Percentiles rank a stretch among this genome's conserved stretches.
Evolutionary conservation across 1,284 basidiomycete species (phyloP).

Genomic region (Megacollybia platyphylla): DNA sequence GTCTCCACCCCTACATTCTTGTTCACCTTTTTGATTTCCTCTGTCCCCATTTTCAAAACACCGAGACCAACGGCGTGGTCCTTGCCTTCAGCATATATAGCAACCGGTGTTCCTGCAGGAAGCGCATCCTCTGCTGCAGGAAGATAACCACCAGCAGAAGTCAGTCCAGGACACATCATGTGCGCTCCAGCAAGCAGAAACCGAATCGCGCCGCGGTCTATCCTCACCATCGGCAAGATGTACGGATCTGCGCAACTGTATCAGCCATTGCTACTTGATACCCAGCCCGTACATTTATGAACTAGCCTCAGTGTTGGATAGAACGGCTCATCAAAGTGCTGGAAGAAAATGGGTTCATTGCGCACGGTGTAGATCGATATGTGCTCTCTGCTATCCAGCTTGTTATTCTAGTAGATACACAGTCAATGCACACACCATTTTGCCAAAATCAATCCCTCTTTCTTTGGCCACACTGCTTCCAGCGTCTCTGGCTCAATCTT

Average conservation of each 20-base stretch:
- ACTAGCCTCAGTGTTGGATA: constrained; percentile 81
- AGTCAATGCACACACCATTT: constrained; percentile 69
- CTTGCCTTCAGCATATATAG: constrained; percentile 93
- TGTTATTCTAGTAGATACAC: neutral
- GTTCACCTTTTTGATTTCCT: constrained; percentile 83
- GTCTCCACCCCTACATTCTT: constrained; percentile 91
- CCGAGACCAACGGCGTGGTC: constrained; percentile 87
- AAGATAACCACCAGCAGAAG: constrained; percentile 82
- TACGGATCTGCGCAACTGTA: constrained; percentile 56
- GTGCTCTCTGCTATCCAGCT: constrained; percentile 77
- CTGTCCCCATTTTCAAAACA: constrained; percentile 70
- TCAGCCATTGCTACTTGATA: constrained; percentile 3
- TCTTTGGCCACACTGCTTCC: constrained; percentile 97
- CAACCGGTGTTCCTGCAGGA: constrained; percentile 64
- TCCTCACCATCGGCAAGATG: constrained; percentile 78
- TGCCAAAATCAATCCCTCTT: constrained; percentile 83
- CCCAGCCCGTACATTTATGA: constrained; percentile 69
- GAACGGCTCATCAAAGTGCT: constrained; percentile 92
- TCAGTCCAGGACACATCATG: constrained; percentile 97
- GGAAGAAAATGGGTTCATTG: constrained; percentile 86
- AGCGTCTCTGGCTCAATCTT: constrained; percentile 71
- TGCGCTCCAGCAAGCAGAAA: constrained; percentile 89
- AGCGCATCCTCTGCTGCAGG: constrained; percentile 67
- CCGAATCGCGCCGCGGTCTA: constrained; percentile 96
- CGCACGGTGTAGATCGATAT: constrained; percentile 87